These are phyloP conservation scores for Cladosporium sphaerospermum DNA, from an alignment of 2,329 filamentous ascomycete species.

Conservation along the genomic window DNA sequence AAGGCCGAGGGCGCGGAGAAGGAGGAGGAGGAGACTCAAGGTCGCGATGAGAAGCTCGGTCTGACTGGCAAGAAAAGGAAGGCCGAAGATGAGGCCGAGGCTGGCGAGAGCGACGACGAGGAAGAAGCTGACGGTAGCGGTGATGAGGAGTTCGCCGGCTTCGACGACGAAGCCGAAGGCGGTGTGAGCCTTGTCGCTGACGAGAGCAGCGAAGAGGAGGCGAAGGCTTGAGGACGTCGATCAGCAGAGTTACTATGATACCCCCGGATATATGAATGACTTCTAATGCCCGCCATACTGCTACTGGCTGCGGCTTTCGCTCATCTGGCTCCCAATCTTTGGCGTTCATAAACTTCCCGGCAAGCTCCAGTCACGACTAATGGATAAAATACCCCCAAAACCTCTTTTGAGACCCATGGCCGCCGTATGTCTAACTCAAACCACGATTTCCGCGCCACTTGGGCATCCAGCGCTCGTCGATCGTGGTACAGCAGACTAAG, in stretches of 20 bases:
- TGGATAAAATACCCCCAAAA: too few species aligned
- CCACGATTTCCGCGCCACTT: too few species aligned
- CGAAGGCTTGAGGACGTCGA: slow-evolving; percentile 4
- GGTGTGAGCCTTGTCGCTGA: slow-evolving; percentile 10
- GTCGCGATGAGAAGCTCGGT: slow-evolving; percentile 70
- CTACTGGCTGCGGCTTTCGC: too few species aligned
- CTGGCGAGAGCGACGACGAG: slow-evolving; percentile 13
- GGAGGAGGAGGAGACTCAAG: slow-evolving; percentile 50
- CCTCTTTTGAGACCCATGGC: too few species aligned
- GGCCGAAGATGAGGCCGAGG: slow-evolving; percentile 34
- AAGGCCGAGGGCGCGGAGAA: slow-evolving; percentile 41
- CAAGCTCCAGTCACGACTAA: too few species aligned
- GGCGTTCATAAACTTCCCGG: too few species aligned
- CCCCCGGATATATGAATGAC: slow-evolving; percentile 11
- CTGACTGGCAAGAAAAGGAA: slow-evolving; percentile 80
- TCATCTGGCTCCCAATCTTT: too few species aligned
- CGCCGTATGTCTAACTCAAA: too few species aligned
- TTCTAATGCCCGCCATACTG: slow-evolving; percentile 1
- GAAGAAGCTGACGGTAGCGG: slow-evolving; percentile 33
- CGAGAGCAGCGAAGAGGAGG: slow-evolving; percentile 1
- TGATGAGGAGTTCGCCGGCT: slow-evolving; percentile 20
- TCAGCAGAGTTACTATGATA: slow-evolving; percentile 12
- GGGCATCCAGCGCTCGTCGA: too few species aligned
- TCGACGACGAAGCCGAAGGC: slow-evolving; percentile 21
- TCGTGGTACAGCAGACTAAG: too few species aligned